A percentile compares a stretch with the other conserved stretches of the same genome.
Conservation (phyloP, 768 basidiomycete genomes). For the Candolleomyces aberdarensis region DNA sequence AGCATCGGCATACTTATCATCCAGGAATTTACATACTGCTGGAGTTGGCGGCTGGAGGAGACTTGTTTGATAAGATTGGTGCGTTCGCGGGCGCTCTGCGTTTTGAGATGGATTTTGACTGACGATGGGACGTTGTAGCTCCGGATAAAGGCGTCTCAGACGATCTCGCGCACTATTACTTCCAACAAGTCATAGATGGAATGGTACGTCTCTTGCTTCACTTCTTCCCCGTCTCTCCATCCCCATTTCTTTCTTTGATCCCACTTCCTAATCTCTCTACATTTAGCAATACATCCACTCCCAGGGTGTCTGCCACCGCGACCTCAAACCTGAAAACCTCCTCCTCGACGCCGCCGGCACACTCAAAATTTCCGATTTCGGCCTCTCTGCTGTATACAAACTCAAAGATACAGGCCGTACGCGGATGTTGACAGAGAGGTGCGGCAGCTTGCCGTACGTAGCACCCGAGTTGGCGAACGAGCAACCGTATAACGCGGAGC, state of each 20-base stretch:
- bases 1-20: slow-evolving; percentile 53
- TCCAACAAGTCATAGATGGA: slow-evolving; percentile 79
- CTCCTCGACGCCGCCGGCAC: slow-evolving; percentile 80
- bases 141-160: slow-evolving; percentile 88
- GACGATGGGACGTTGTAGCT: slow-evolving; percentile 40
- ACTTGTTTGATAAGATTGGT: slow-evolving; percentile 99
- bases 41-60: slow-evolving; percentile 91
- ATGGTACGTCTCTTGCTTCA: slow-evolving; percentile 51
- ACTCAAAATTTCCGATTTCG: slow-evolving; percentile 95
- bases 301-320: slow-evolving; percentile 93
- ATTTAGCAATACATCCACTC: slow-evolving; percentile 76
- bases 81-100: slow-evolving; percentile 19
- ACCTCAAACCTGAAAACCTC: slow-evolving; percentile 95
- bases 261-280: neutral
- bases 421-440: slow-evolving; percentile 72
- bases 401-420: slow-evolving; percentile 80
- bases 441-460: slow-evolving; percentile 92
- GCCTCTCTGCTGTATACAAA: slow-evolving; percentile 85
- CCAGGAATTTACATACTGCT: slow-evolving; percentile 91
- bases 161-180: slow-evolving; percentile 88
- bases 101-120: neutral
- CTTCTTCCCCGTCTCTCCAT: neutral
- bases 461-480: slow-evolving; percentile 84
- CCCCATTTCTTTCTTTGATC: no score
- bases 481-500: slow-evolving; percentile 80